phyloP scores from a whole-genome alignment of 2,329 filamentous ascomycete genomes.

The Macroventuria anomochaeta region DNA sequence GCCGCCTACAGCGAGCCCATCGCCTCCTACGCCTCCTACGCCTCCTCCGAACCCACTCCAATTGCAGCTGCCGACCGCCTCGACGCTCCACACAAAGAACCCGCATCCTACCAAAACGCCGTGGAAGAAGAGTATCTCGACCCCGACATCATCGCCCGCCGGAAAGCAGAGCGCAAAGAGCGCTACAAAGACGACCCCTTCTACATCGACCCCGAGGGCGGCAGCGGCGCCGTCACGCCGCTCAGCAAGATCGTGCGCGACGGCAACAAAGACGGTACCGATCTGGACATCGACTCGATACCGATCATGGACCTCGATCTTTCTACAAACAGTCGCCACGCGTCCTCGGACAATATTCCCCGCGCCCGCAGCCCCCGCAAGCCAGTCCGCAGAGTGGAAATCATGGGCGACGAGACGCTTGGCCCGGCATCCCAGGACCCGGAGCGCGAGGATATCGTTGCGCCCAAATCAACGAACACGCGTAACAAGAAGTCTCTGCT shows the following conservation, averaged over 20 bases:
- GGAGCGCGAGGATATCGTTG: constrained; percentile 41
- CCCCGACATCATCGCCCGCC: constrained; percentile 73
- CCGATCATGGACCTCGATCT: constrained; percentile 93
- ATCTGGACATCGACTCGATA: constrained; percentile 90
- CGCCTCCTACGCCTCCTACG: constrained; percentile 29
- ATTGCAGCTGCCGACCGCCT: constrained; percentile 54
- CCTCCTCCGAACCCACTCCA: constrained; percentile 22
- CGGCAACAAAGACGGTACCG: constrained; percentile 71
- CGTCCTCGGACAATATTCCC: constrained; percentile 25
- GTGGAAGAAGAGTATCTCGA: constrained; percentile 66
- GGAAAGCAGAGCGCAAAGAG: constrained; percentile 78
- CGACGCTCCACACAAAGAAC: constrained; percentile 46
- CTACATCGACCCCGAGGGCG: constrained; percentile 71
- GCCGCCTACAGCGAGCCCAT: constrained; percentile 55
- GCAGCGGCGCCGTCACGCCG: constrained; percentile 72
- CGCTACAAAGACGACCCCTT: constrained; percentile 93
- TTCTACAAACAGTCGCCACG: constrained; percentile 48
- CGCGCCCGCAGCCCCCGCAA: constrained; percentile 39
- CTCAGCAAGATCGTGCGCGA: constrained; percentile 74
- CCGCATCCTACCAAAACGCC: constrained; percentile 55
- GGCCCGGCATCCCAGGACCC: constrained; percentile 44
- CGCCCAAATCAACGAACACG: constrained; percentile 23
- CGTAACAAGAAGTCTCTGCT: constrained; percentile 71
- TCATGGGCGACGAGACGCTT: constrained; percentile 57
- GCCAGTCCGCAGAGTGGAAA: constrained; percentile 50